These are phyloP conservation scores for Flaveria ramosissima DNA, from an alignment of 129 eudicot genomes.

Conservation along the genomic window DNA sequence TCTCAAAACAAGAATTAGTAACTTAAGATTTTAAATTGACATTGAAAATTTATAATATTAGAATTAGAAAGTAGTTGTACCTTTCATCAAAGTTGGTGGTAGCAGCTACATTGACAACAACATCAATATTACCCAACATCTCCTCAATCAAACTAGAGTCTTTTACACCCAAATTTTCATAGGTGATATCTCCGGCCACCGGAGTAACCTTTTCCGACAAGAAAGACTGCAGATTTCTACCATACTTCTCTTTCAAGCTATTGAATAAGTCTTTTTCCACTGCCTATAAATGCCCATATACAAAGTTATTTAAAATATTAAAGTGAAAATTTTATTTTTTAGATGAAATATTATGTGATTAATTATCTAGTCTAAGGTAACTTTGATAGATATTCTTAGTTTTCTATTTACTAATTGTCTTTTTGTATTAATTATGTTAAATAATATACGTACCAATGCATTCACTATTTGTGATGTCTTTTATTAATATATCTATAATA, in stretches of 20 bases:
- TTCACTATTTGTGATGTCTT: constrained; percentile 3
- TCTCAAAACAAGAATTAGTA: background rate
- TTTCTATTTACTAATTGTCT: background rate
- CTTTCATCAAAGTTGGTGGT: constrained; percentile 77
- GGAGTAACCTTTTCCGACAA: constrained; percentile 49
- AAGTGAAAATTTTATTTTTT: background rate
- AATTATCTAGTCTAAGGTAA: background rate
- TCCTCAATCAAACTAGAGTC: constrained; percentile 40
- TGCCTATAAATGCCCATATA: constrained; percentile 31
- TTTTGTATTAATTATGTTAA: background rate
- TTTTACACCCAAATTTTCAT: constrained; percentile 51
- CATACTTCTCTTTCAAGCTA: constrained; percentile 58
- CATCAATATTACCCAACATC: constrained; percentile 48
- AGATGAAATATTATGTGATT: background rate
- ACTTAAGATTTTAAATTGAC: background rate
- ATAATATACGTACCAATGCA: background rate
- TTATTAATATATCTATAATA: background rate
- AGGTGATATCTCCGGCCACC: constrained; percentile 55
- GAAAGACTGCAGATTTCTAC: constrained; percentile 55
- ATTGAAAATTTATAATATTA: background rate
- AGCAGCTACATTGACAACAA: constrained; percentile 75
- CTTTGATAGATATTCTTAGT: background rate
- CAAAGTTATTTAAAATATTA: background rate
- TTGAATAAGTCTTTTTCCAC: constrained; percentile 75
- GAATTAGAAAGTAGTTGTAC: constrained; percentile 39